Percentiles rank a stretch among this genome's conserved stretches.
Conservation (phyloP, 2,329 filamentous ascomycete genomes). For the Ploettnerulaceae sp. region DNA sequence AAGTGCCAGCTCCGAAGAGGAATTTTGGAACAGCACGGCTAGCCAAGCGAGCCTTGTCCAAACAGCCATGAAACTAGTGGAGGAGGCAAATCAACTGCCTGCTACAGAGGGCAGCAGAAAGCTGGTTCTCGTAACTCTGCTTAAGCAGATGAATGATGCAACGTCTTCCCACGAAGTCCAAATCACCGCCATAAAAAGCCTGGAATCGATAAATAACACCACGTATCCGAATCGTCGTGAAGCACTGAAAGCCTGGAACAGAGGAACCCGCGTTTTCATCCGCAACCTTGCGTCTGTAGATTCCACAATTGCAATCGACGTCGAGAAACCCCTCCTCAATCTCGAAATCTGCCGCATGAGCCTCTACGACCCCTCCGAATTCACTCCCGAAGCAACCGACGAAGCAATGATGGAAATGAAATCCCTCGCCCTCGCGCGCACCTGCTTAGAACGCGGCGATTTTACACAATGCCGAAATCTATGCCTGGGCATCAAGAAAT, state of each 20-base stretch:
- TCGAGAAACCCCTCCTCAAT: not conserved
- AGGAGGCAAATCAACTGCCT: not conserved
- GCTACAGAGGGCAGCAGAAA: not conserved
- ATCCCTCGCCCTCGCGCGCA: not conserved
- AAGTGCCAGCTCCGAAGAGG: slow-evolving; percentile 1
- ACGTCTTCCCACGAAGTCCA: not conserved
- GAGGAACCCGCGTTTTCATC: slow-evolving; percentile 8
- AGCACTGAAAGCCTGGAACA: slow-evolving; percentile 8
- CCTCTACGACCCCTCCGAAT: slow-evolving; percentile 4
- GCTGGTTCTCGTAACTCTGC: not conserved
- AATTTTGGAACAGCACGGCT: slow-evolving; percentile 6
- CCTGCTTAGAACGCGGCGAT: not conserved
- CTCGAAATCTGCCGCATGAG: slow-evolving; percentile 7
- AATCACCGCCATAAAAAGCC: slow-evolving; percentile 1
- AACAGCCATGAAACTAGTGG: not conserved
- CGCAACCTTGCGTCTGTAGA: not conserved
- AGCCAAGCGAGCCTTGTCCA: not conserved
- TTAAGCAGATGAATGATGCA: not conserved
- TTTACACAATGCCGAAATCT: not conserved
- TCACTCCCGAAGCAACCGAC: not conserved
- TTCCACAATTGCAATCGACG: not conserved
- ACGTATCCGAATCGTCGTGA: not conserved
- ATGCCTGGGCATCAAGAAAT: not conserved
- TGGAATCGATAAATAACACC: not conserved
- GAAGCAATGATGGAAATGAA: slow-evolving; percentile 2